Percentiles rank a stretch among this genome's conserved stretches.
These are phyloP conservation scores for Trichophyton benhamiae DNA, from an alignment of 2,329 filamentous ascomycete genomes.

Conservation along the genomic window DNA sequence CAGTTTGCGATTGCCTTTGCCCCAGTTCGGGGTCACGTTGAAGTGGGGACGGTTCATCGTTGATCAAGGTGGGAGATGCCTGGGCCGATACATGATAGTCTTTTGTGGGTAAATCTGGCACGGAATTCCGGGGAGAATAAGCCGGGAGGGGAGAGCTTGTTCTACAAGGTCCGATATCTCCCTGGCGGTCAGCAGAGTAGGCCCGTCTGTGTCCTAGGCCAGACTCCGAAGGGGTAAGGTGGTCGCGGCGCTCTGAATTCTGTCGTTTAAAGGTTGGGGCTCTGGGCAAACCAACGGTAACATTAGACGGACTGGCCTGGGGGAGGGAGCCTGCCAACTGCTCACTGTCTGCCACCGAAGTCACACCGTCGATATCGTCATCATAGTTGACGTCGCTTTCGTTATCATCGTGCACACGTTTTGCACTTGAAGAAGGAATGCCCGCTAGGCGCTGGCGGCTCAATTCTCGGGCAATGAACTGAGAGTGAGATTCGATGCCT, in stretches of 20 bases:
- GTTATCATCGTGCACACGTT: background rate
- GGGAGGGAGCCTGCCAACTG: background rate
- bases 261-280: conserved; percentile 70
- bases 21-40: background rate
- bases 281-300: conserved; percentile 67
- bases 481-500: conserved; percentile 5
- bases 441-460: background rate
- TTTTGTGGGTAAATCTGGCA: conserved; percentile 31
- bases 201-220: conserved; percentile 48
- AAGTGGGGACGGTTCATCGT: background rate
- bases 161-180: conserved; percentile 33
- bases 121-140: conserved; percentile 25
- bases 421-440: background rate
- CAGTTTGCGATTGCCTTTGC: background rate
- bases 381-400: too few relatives aligned
- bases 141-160: conserved; percentile 30
- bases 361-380: background rate
- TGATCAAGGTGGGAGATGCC: background rate
- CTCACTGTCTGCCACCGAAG: background rate
- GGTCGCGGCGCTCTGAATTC: conserved; percentile 65
- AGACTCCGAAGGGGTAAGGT: conserved; percentile 53
- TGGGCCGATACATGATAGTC: conserved; percentile 8
- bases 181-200: conserved; percentile 44
- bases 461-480: conserved; percentile 3
- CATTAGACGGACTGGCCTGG: conserved; percentile 24